Base-by-base conservation (phyloP, 495 filamentous ascomycete species). In the Aspergillus incahuasiensis region DNA sequence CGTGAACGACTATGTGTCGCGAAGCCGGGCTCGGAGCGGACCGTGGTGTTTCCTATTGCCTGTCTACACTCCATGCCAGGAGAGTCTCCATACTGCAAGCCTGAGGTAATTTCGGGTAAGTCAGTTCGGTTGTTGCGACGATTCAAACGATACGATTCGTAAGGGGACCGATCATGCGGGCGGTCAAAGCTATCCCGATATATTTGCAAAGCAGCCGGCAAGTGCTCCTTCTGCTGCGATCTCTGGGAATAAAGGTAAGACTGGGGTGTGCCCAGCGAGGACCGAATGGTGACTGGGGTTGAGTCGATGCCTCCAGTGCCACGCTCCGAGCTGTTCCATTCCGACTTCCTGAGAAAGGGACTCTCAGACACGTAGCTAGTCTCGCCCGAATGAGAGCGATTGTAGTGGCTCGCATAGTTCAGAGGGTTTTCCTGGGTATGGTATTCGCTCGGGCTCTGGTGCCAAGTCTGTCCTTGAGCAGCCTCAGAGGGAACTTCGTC, bases 181-280 rank as follows among this genome's bases (percentile, higher is more conserved):
- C 48, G 59, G 45, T 65, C 62, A 20, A 62, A 65, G 40, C 50
- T 59, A 19, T 50, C 56, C 7, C 56, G 41, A 20, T 65, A 65
- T 38, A 62, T 34, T 18, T 55, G 54, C 9, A 65, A 35, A 6
- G 62, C 52, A 8, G 52, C 13, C 19, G 48, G 38, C 28, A 50
- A 24, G 19, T 53, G 18, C n/a, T 45, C 50, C 16, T 43, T 49
- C 0, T 49, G 28, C 0, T 18, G 16, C n/a, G 42, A 1, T 2
- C 41, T 52, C 15, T 49, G 54, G n/a, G 28, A 18, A 25, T 49
- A 48, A 12, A 28, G 18, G 9, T 21, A 39, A 0, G 48, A 13
- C 8, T 30, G 42, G 32, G 34, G 15, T 7, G 20, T 39, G 12
- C 35, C 48, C 5, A 45, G 5, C 8, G 43, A 32, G 13, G 39